Base-by-base conservation (phyloP, 805 yeast genomes). In the Tetrapisispora pingtungensis region DNA sequence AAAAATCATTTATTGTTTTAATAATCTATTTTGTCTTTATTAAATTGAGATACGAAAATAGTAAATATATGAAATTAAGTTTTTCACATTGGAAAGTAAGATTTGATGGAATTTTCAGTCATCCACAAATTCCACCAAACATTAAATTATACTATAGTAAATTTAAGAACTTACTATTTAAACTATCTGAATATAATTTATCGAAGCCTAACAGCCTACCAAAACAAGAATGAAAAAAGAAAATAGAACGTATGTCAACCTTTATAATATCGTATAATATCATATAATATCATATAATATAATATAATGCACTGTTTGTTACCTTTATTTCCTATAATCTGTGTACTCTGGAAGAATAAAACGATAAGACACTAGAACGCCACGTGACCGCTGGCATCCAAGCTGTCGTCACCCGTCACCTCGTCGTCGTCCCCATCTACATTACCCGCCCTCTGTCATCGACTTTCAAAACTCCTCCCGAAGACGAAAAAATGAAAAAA, bases 21-120 rank as follows among this genome's bases (percentile, higher is more conserved):
- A 55, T 76, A 31, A 57, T 72, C 10, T 82, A 78, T 58, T 58
- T 75, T 12, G 46, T 76, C 12, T 89, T 89, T 67, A 71, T 87
- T 64, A 84, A 84, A 64, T 63, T 82, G 46, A 77, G 95, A 64
- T 84, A 71, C 59, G 94, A 86, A 59, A 79, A 78, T 52, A 82
- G 93, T 3, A 69, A 77, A 27, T 80, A 78, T 67, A 81, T 87
- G 45, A 80, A 85, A 65, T 68, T 74, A 49, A 79, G 78, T 28
- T 69, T 86, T 59, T 78, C 82, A 67, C 69, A 72, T 42, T 69
- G 81, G 69, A 94, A 84, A 63, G 80, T 83, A 40, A 70, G 81
- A 52, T 52, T 75, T 41, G 84, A 81, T 59, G 78, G 81, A 17
- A 46, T 78, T 15, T 65, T 78, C 35, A 59, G 70, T 34, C 74